Evolutionary conservation across 805 yeast genomes (phyloP).

Genomic region (Schwanniomyces polymorphus): DNA sequence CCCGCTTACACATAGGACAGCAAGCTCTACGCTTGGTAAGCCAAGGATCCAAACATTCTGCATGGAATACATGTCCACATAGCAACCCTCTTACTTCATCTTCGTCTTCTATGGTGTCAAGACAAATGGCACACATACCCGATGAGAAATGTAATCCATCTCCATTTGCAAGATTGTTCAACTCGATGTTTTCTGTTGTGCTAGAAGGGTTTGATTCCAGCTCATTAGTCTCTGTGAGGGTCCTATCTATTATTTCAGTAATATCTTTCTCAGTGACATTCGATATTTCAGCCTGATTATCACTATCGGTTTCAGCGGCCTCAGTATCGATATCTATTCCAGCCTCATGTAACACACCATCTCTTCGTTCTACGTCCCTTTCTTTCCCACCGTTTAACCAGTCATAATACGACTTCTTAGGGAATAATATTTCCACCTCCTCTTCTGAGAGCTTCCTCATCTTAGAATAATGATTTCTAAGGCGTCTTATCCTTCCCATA

Average conservation of each 20-base stretch:
- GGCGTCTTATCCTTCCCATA: slow-evolving; percentile 36
- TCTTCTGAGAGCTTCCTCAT: slow-evolving; percentile 54
- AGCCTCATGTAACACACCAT: slow-evolving; percentile 45
- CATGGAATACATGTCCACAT: slow-evolving; percentile 84
- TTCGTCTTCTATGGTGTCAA: slow-evolving; percentile 61
- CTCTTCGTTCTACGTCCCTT: slow-evolving; percentile 44
- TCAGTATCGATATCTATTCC: background rate
- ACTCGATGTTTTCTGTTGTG: slow-evolving; percentile 4
- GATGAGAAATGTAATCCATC: slow-evolving; percentile 50
- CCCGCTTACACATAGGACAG: slow-evolving; percentile 82
- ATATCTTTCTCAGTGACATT: background rate
- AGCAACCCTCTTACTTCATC: slow-evolving; percentile 70
- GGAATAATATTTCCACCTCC: slow-evolving; percentile 63
- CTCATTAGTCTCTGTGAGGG: slow-evolving; percentile 1
- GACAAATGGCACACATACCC: slow-evolving; percentile 77
- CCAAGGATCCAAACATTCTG: slow-evolving; percentile 83
- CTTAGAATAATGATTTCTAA: slow-evolving; percentile 39
- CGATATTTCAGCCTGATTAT: background rate
- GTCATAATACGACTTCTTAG: slow-evolving; percentile 53
- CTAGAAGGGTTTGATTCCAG: background rate
- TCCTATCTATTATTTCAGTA: slow-evolving; percentile 4
- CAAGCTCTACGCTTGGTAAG: slow-evolving; percentile 70
- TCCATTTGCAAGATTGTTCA: background rate
- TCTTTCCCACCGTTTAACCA: slow-evolving; percentile 67
- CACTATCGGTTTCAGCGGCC: background rate